Conservation (phyloP, 768 basidiomycete genomes). For the Tylopilus vinaceipallidus region DNA sequence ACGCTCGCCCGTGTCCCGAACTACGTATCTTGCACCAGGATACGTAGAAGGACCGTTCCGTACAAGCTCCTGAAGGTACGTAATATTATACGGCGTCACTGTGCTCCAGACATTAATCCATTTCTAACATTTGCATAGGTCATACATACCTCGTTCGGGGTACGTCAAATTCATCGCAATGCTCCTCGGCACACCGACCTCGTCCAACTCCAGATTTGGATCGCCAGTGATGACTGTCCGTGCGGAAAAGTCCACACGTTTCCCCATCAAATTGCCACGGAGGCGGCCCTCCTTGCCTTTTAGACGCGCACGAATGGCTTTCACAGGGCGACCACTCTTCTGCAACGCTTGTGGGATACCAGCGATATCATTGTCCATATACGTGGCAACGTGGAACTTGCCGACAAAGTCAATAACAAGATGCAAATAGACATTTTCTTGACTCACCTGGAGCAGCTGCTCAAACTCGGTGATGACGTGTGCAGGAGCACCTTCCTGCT, state of each 20-base stretch:
- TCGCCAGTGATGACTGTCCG: slow-evolving; percentile 99
- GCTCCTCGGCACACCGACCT: slow-evolving; percentile 92
- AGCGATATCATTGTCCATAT: slow-evolving; percentile 99
- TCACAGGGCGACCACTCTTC: slow-evolving; percentile 96
- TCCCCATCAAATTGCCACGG: slow-evolving; percentile 98
- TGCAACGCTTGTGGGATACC: slow-evolving; percentile 97
- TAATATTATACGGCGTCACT: slow-evolving; percentile 98
- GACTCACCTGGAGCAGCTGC: slow-evolving; percentile 86
- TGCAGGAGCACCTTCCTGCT: slow-evolving; percentile 95
- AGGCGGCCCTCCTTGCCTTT: slow-evolving; percentile 99
- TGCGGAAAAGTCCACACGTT: slow-evolving; percentile 98
- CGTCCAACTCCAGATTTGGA: slow-evolving; percentile 92
- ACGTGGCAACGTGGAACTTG: slow-evolving; percentile 98
- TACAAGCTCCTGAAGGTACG: slow-evolving; percentile 90
- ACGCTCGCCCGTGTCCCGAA: slow-evolving; percentile 95
- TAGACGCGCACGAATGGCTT: slow-evolving; percentile 95
- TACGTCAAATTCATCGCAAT: slow-evolving; percentile 98
- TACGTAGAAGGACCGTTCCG: slow-evolving; percentile 93
- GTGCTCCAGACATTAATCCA: slow-evolving; percentile 10
- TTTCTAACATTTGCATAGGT: background rate
- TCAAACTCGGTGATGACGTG: slow-evolving; percentile 96
- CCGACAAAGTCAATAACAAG: too few species aligned
- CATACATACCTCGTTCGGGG: slow-evolving; percentile 82
- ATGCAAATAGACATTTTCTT: background rate
- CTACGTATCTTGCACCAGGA: slow-evolving; percentile 95